Evolutionary conservation across 108 stramenopile species (phyloP).

Genomic region (Pelagomonas calceolata): DNA sequence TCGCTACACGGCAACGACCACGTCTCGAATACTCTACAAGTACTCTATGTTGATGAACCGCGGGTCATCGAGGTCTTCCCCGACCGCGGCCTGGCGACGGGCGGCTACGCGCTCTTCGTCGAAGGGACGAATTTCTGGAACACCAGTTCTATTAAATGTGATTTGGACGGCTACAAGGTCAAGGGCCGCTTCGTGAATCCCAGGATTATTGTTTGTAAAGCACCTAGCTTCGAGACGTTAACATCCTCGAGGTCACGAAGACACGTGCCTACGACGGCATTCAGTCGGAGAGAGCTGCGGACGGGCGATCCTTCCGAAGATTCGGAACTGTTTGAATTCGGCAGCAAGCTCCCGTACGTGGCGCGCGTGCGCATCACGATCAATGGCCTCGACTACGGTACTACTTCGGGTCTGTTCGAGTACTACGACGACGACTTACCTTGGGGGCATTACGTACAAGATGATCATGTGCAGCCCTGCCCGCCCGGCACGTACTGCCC

Average conservation of each 20-base stretch:
- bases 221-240: slow-evolving; percentile 11
- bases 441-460: slow-evolving; percentile 17
- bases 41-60: slow-evolving; percentile 18
- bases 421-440: slow-evolving; percentile 23
- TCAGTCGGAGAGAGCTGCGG: too few species aligned
- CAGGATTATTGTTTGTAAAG: slow-evolving; percentile 20
- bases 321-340: too few species aligned
- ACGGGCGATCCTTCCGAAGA: too few species aligned
- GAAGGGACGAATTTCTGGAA: slow-evolving; percentile 41
- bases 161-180: slow-evolving; percentile 7
- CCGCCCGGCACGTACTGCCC: slow-evolving; percentile 58
- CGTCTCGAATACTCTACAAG: slow-evolving; percentile 3
- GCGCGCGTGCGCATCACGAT: slow-evolving; percentile 36
- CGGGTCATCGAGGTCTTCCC: slow-evolving; percentile 21
- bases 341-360: slow-evolving; percentile 18
- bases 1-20: slow-evolving; percentile 33
- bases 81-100: slow-evolving; percentile 12
- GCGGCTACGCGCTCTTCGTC: slow-evolving; percentile 28
- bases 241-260: too few species aligned
- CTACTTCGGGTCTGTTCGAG: slow-evolving; percentile 26
- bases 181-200: slow-evolving; percentile 25
- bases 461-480: slow-evolving; percentile 49
- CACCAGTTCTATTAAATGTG: slow-evolving; percentile 31
- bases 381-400: slow-evolving; percentile 48
- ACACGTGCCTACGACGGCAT: too few species aligned